Evolutionary conservation across 257 asterid species (phyloP), one percentile per base, ranked within the genome.

Genomic region (Solanum phureja): DNA sequence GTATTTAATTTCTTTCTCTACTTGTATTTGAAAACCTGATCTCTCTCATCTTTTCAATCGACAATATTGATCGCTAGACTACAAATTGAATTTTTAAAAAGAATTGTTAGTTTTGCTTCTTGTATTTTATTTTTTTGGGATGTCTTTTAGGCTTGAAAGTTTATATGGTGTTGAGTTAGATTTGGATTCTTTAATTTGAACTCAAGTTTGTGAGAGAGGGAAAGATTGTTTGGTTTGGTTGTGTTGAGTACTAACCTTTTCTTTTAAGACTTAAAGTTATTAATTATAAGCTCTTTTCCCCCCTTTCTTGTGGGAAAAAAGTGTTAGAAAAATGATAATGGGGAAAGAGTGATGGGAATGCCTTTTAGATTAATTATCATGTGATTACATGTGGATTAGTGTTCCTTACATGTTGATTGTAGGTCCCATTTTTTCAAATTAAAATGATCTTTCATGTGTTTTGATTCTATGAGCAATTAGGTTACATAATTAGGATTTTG

Each of bases 331-430:
- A 83, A 72, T 81, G 29, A 71, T 81, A 83, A 69, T 85, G 86
- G 88, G 69, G 79, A 86, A 88, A 90, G 88, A 90, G 87, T 85
- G 87, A 89, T 91, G 87, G 87, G 71, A 84, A 89, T 77, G 72
- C 83, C 89, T 88, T 90, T 88, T 89, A 84, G 87, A 86, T 71
- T 89, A 72, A 72, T 35, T 86, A 90, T 90, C 98, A 95, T 94
- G 96, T 94, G 98, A 92, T 93, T 92, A 88, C 93, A 91, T 93
- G 92, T 90, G 94, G 88, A 83, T 90, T 88, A 88, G 85, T 88
- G 85, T 81, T 81, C 27, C 89, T 86, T 88, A 89, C 82, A 56
- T 87, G 92, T 87, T 88, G 73, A 86, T 29, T 21, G 86, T 89
- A 89, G 95, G 90, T 74, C 94, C 93, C 93, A 91, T 49, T 88